Evolutionary conservation across 1,139 yeast genomes (phyloP).

Genomic region (Taiozyma sp.): DNA sequence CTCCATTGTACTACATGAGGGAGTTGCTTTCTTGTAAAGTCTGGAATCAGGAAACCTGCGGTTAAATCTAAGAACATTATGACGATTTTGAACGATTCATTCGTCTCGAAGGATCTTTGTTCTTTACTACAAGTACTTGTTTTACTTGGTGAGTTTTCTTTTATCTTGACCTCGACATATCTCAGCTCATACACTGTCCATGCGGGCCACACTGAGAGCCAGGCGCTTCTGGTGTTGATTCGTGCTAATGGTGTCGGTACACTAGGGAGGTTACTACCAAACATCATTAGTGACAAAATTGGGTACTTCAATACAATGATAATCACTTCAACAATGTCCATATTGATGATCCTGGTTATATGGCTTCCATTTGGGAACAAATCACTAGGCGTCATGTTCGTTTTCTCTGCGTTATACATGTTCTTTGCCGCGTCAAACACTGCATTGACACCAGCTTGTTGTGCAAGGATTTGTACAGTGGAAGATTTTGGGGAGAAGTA

Average conservation of each 20-base stretch:
- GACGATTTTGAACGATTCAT: slow-evolving; percentile 28
- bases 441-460: slow-evolving; percentile 34
- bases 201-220: slow-evolving; percentile 35
- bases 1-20: slow-evolving; percentile 33
- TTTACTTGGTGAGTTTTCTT: slow-evolving; percentile 43
- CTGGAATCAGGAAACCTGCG: slow-evolving; percentile 29
- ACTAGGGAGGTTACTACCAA: slow-evolving; percentile 52
- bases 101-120: slow-evolving; percentile 30
- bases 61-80: slow-evolving; percentile 2
- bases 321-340: slow-evolving; percentile 33
- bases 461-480: slow-evolving; percentile 48
- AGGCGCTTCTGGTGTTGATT: slow-evolving; percentile 34
- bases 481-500: slow-evolving; percentile 43
- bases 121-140: slow-evolving; percentile 35
- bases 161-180: slow-evolving; percentile 47
- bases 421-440: slow-evolving; percentile 27
- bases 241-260: slow-evolving; percentile 42
- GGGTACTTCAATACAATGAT: slow-evolving; percentile 52
- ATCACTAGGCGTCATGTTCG: slow-evolving; percentile 39
- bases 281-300: slow-evolving; percentile 17
- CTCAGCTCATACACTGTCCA: slow-evolving; percentile 46
- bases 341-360: slow-evolving; percentile 25
- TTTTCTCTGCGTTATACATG: slow-evolving; percentile 39
- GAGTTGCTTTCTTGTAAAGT: slow-evolving; percentile 39
- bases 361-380: slow-evolving; percentile 52